Evolutionary conservation across 306 rosid species (phyloP), one percentile per base, ranked within the genome.

Genomic region (Rosa lucieae): DNA sequence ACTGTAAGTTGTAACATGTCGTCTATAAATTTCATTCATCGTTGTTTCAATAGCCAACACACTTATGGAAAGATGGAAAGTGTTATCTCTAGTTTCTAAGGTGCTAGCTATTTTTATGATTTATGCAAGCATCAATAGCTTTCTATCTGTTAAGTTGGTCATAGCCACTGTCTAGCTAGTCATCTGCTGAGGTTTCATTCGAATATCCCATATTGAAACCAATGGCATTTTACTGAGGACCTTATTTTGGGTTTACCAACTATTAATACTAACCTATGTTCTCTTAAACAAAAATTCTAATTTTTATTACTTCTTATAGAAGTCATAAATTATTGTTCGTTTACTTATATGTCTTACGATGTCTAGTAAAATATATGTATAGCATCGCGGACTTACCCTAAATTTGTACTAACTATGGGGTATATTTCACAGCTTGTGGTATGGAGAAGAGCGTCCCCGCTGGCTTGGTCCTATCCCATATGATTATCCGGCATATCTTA

Each of bases 381-480:
- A 10, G 18, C 35, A 18, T 35, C 6, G 18, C 18, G 0, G 10
- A 10, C 29, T 73, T 39, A 7, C 23, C 21, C 10, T 73, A 73
- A 20, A 2, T 39, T 5, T 20, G 18, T 15, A 35, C 10, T 52
- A 26, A 73, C 77, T 32, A 53, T 35, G 37, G 40, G 40, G 42
- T 75, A 21, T 21, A 62, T 35, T 44, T 90, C 62, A 72, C 92
- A 91, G 99, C 85, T 63, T 62, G 73, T 94, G 99, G 99, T 92
- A 94, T 80, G 99, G 99, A 80, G 88, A 88, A 78, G 90, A 75
- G 61, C 88, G 99, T 49, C 97, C 97, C 62, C 91, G 86, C 49
- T 94, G 97, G 99, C 99, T 94, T 67, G 98, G 98, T 83, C 97
- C 98, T 61, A 85, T 94, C 76, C 90, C 92, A 32, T 92, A 87